phyloP scores from a whole-genome alignment of 768 basidiomycete genomes.

The Auriscalpium microsporum region DNA sequence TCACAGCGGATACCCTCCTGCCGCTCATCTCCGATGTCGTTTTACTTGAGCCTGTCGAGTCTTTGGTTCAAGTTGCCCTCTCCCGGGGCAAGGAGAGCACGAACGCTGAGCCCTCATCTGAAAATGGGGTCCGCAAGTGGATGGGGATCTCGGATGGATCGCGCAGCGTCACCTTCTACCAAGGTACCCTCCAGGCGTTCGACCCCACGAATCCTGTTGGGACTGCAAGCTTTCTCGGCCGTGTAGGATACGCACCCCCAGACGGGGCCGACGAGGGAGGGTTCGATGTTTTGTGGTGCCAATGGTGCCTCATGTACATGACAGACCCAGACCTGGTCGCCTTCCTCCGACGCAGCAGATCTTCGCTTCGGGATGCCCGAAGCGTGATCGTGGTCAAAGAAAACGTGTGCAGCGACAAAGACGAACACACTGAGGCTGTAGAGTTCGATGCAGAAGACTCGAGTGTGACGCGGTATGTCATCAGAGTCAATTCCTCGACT shows the following conservation, averaged over 20 bases:
- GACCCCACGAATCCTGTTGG: constrained; percentile 51
- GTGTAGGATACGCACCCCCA: constrained; percentile 52
- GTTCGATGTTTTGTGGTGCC: constrained; percentile 93
- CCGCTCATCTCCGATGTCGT: constrained; percentile 82
- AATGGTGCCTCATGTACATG: constrained; percentile 94
- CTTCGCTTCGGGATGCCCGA: constrained; percentile 44
- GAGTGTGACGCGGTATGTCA: constrained; percentile 70
- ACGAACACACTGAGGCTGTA: constrained; percentile 39
- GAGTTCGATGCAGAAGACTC: constrained; percentile 84
- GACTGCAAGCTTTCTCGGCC: constrained; percentile 44
- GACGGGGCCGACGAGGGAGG: constrained; percentile 38
- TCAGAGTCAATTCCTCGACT: not conserved
- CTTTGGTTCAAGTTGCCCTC: constrained; percentile 71
- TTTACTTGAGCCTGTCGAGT: constrained; percentile 78
- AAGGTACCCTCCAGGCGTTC: constrained; percentile 72
- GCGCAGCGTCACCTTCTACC: constrained; percentile 74
- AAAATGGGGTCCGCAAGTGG: constrained; percentile 35
- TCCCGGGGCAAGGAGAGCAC: constrained; percentile 24
- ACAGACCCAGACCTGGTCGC: constrained; percentile 64
- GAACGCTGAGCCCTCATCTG: constrained; percentile 20
- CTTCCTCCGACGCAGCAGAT: constrained; percentile 61
- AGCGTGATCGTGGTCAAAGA: constrained; percentile 87
- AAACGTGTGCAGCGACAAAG: constrained; percentile 63
- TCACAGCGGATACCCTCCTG: constrained; percentile 83
- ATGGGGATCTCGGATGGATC: constrained; percentile 52